Percentiles rank a stretch among this genome's conserved stretches.
Evolutionary conservation across 2,329 filamentous ascomycete species (phyloP).

Genomic region (Aspergillus awamori): DNA sequence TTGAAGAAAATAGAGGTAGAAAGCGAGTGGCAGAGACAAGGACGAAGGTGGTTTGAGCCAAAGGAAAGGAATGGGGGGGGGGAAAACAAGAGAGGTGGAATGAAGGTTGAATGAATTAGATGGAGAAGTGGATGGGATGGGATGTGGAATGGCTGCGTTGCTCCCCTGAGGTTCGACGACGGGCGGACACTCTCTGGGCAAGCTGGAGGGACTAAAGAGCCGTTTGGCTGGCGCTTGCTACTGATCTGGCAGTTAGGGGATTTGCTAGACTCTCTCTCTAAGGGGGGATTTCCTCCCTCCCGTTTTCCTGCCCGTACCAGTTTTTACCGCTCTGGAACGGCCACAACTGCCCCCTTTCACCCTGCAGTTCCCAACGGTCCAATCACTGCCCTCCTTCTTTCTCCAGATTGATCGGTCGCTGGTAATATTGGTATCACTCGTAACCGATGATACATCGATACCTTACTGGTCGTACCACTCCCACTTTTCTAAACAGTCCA

Average conservation of each 20-base stretch:
- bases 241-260: constrained; percentile 21
- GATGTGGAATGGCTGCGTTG: constrained; percentile 16
- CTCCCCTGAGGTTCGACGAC: constrained; percentile 15
- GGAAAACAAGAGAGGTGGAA: constrained; percentile 7
- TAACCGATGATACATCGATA: not conserved
- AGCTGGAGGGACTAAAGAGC: constrained; percentile 14
- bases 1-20: constrained; percentile 22
- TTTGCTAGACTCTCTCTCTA: constrained; percentile 7
- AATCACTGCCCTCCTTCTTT: constrained; percentile 28
- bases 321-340: not conserved
- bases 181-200: not conserved
- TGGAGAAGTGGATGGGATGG: constrained; percentile 15
- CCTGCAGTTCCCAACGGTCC: constrained; percentile 18
- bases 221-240: constrained; percentile 12
- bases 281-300: constrained; percentile 26
- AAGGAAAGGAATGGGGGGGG: constrained; percentile 13
- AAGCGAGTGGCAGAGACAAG: constrained; percentile 25
- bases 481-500: no score
- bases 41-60: constrained; percentile 17
- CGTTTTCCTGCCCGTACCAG: not conserved
- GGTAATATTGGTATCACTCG: constrained; percentile 4
- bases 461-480: constrained; percentile 1
- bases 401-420: constrained; percentile 20
- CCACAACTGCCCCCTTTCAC: constrained; percentile 28
- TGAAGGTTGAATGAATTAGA: constrained; percentile 15